Evolutionary conservation across 805 yeast species (phyloP).

Genomic region (Yamadazyma takamatsuzukensis): DNA sequence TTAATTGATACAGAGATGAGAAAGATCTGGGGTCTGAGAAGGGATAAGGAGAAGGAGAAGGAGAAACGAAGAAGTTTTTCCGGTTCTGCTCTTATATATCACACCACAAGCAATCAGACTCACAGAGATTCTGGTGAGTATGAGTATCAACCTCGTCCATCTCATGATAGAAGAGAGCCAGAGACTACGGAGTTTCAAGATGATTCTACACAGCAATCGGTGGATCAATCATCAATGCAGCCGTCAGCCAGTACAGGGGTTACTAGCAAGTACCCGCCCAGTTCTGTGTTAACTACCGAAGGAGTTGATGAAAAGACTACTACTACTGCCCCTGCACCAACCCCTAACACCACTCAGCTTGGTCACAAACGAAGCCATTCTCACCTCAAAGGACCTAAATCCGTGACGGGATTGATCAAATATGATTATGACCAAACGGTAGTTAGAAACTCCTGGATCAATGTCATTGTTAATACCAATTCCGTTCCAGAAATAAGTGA

Average conservation of each 20-base stretch:
- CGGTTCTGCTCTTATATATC: conserved; percentile 8
- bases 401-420: conserved; percentile 5
- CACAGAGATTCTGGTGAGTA: conserved; percentile 5
- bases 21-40: conserved; percentile 27
- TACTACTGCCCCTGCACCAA: too few relatives aligned
- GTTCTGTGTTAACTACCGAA: too few relatives aligned
- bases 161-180: too few relatives aligned
- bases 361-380: too few relatives aligned
- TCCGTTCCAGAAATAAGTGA: conserved; percentile 23
- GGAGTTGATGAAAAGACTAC: neutral
- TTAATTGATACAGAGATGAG: too few relatives aligned
- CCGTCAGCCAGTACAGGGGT: too few relatives aligned
- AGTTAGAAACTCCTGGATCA: conserved; percentile 35
- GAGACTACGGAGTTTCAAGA: too few relatives aligned
- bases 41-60: conserved; percentile 21
- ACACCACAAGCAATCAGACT: conserved; percentile 4
- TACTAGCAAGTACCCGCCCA: too few relatives aligned
- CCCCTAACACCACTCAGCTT: too few relatives aligned
- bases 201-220: too few relatives aligned
- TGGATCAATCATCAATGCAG: neutral
- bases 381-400: neutral
- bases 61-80: conserved; percentile 11
- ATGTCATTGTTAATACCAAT: conserved; percentile 30
- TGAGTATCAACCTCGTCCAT: too few relatives aligned
- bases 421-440: conserved; percentile 29